These are phyloP conservation scores for Leccinum fuscescens DNA, from an alignment of 1,284 basidiomycete species.

Conservation along the genomic window DNA sequence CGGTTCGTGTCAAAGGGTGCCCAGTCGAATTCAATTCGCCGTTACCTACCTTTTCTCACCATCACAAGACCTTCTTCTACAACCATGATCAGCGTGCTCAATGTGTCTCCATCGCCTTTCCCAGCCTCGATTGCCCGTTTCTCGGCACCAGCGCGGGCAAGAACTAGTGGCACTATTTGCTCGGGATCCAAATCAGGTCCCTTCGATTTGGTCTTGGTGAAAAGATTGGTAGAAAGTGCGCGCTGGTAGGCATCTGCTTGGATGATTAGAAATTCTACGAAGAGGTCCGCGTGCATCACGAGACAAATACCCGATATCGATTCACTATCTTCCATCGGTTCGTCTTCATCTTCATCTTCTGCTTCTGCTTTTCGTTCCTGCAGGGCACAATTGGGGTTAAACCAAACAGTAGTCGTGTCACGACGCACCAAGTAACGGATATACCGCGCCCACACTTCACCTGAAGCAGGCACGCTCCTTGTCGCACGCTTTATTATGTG, in stretches of 20 bases:
- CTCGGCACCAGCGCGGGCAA: slow-evolving; percentile 67
- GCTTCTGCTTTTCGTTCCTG: slow-evolving; percentile 41
- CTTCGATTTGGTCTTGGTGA: slow-evolving; percentile 36
- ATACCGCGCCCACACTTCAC: slow-evolving; percentile 72
- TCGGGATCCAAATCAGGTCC: slow-evolving; percentile 49
- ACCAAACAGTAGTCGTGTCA: background rate
- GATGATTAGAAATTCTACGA: slow-evolving; percentile 5
- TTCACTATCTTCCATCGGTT: slow-evolving; percentile 33
- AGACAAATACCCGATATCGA: slow-evolving; percentile 35
- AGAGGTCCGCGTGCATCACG: background rate
- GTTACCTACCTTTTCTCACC: slow-evolving; percentile 51
- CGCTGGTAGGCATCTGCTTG: slow-evolving; percentile 54
- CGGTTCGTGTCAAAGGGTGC: background rate
- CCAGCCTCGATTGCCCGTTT: slow-evolving; percentile 52
- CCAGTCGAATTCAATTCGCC: background rate
- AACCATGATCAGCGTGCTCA: slow-evolving; percentile 51
- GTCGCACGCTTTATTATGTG: slow-evolving; percentile 52
- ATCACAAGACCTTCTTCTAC: slow-evolving; percentile 60
- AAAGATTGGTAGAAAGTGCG: slow-evolving; percentile 52
- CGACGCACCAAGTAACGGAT: slow-evolving; percentile 59
- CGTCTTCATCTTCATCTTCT: slow-evolving; percentile 16
- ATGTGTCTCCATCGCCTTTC: slow-evolving; percentile 43
- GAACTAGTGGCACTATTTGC: slow-evolving; percentile 62
- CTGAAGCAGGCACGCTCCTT: slow-evolving; percentile 66
- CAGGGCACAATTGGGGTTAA: background rate